These are phyloP conservation scores for Protomyces inouyei DNA, from an alignment of 1,139 yeast species.

Conservation along the genomic window DNA sequence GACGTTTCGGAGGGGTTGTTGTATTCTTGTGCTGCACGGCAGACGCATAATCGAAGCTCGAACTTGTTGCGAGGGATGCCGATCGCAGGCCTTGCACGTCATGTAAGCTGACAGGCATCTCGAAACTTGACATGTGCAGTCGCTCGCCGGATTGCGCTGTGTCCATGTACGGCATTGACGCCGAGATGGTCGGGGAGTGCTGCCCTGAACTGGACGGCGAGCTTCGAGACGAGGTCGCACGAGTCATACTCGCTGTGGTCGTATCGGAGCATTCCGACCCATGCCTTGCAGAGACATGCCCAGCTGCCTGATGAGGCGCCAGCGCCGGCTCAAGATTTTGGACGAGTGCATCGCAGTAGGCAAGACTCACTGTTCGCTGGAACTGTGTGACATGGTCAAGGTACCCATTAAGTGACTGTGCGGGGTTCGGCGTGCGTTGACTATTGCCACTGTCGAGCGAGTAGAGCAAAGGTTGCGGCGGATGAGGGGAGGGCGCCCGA, in stretches of 20 bases:
- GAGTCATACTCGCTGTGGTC: not conserved
- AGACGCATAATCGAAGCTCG: no score
- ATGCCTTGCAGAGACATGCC: not conserved
- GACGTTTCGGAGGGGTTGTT: not conserved
- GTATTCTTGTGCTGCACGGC: no score
- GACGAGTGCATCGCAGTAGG: not conserved
- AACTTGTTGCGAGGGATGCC: no score
- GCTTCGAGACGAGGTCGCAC: not conserved
- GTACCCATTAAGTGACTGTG: not conserved
- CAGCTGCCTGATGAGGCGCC: not conserved
- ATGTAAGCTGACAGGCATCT: no score
- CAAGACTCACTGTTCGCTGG: not conserved
- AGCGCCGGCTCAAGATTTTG: not conserved
- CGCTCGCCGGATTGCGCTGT: not conserved
- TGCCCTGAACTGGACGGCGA: not conserved
- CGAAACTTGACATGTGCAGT: not conserved
- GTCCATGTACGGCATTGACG: not conserved
- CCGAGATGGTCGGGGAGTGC: not conserved
- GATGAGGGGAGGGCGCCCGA: no score
- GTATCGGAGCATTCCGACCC: not conserved
- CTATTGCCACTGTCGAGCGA: no score
- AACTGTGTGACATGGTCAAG: not conserved
- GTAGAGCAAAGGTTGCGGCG: no score
- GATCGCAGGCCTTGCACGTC: no score
- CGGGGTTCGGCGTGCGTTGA: no score